Conservation (phyloP, 768 basidiomycete genomes). For the Termitomyces sp. region DNA sequence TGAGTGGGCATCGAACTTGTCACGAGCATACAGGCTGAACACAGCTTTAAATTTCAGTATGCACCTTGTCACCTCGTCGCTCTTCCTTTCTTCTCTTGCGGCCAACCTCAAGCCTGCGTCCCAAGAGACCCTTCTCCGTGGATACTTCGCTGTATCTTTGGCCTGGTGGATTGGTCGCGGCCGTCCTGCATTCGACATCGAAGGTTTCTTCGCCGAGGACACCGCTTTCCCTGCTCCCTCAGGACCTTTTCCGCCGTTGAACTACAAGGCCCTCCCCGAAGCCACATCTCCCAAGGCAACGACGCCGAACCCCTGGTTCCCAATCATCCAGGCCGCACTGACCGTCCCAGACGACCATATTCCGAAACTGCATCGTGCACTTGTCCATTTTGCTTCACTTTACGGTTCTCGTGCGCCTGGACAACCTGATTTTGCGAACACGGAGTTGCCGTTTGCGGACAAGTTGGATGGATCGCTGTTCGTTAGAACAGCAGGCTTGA, state of each 20-base stretch:
- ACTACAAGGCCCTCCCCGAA: conserved; percentile 17
- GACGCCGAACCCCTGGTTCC: conserved; percentile 55
- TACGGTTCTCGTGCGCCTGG: conserved; percentile 37
- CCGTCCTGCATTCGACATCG: conserved; percentile 42
- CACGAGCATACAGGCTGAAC: neutral
- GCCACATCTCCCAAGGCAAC: conserved; percentile 28
- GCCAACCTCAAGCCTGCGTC: conserved; percentile 28
- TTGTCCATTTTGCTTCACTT: conserved; percentile 39
- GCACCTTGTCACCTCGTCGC: conserved; percentile 54
- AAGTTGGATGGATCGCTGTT: conserved; percentile 62
- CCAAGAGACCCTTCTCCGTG: conserved; percentile 42
- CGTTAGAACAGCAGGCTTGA: conserved; percentile 50
- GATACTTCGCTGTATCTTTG: conserved; percentile 46
- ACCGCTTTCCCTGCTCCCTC: conserved; percentile 15
- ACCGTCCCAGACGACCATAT: conserved; percentile 52
- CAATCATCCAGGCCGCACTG: conserved; percentile 47
- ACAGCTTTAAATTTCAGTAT: conserved; percentile 30
- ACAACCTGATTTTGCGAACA: conserved; percentile 21
- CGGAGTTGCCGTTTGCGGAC: conserved; percentile 48
- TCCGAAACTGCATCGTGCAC: conserved; percentile 44
- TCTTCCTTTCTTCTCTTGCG: conserved; percentile 46
- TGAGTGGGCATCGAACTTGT: conserved; percentile 28
- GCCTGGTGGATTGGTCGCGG: conserved; percentile 53
- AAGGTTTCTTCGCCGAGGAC: conserved; percentile 38
- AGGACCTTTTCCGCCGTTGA: conserved; percentile 20